Percentiles rank a stretch among this genome's conserved stretches.
Conservation (phyloP, 2,329 filamentous ascomycete genomes). For the Colletotrichum navitas region DNA sequence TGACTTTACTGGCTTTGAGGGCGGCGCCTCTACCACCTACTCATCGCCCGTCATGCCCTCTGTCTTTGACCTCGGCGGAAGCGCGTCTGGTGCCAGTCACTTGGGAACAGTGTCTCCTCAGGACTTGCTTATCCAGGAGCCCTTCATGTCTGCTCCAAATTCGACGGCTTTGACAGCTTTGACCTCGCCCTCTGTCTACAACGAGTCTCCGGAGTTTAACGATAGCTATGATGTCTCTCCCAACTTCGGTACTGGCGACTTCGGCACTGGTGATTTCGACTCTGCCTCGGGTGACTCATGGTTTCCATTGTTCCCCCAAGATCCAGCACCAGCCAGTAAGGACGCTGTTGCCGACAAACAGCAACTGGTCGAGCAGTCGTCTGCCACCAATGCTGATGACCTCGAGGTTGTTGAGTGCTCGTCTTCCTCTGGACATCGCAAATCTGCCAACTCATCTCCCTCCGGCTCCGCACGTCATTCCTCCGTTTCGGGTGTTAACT, state of each 20-base stretch:
- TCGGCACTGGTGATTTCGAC: conserved; percentile 67
- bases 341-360: conserved; percentile 43
- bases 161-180: conserved; percentile 85
- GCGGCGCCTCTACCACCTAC: conserved; percentile 62
- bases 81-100: conserved; percentile 65
- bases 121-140: conserved; percentile 79
- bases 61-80: conserved; percentile 65
- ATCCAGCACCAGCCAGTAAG: conserved; percentile 44
- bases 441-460: conserved; percentile 60
- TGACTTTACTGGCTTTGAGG: conserved; percentile 69
- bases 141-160: conserved; percentile 81
- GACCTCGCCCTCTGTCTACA: conserved; percentile 84
- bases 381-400: conserved; percentile 61
- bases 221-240: conserved; percentile 84
- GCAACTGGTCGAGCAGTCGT: conserved; percentile 52
- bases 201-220: conserved; percentile 79
- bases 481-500: conserved; percentile 75
- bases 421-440: conserved; percentile 59
- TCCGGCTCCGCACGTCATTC: conserved; percentile 70
- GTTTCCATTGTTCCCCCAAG: conserved; percentile 79
- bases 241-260: conserved; percentile 73
- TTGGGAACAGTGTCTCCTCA: conserved; percentile 85
- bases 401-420: conserved; percentile 57
- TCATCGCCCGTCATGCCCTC: conserved; percentile 65
- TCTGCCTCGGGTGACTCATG: conserved; percentile 68